Base-by-base conservation (phyloP, 768 basidiomycete genomes). In the Sarcomyxa edulis region DNA sequence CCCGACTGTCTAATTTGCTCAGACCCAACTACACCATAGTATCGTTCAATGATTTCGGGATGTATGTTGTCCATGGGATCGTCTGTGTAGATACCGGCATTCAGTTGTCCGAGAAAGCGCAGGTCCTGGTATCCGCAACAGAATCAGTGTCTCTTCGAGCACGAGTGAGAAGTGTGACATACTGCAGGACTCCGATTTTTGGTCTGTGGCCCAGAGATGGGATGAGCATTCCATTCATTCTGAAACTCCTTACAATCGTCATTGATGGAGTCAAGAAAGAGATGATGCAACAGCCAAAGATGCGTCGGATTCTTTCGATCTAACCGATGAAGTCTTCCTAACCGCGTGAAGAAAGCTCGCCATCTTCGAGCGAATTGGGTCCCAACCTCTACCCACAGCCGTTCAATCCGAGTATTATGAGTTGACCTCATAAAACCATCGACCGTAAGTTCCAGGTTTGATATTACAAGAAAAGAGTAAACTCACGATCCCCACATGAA, bases 381-480 rank as follows among this genome's bases (percentile, higher is more conserved):
- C 0, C 64, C 63, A 22, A 63, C 50, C 36, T 71, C 62, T 7
- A 65, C 62, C 69, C 69, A 71, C 0, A 71, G 42, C 0, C 56
- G 43, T 40, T 71, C 68, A 25, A 69, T 66, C 2, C 54, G 45
- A 0, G 54, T 57, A 35, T 69, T 69, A 2, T 37, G 32, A 0
- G 59, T 65, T 0, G 59, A 68, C 10, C 55, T 57, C 23, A 5
- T 4, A 20, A 12, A 4, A 40, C n/a, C n/a, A n/a, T n/a, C n/a
- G n/a, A n/a, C n/a, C n/a, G 14, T 14, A 7, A 30, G 11, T 32
- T 4, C n/a, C n/a, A 22, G 10, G 6, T 11, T 9, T 5, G 4
- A 3, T 3, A 20, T 18, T 10, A 32, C 21, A 8, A 14, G 5
- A 24, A 22, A n/a, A 22, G 8, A 6, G 5, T 35, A 8, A 19